Base-by-base conservation (phyloP, 192 early-diverging fungal genomes). In the Podila horticola region DNA sequence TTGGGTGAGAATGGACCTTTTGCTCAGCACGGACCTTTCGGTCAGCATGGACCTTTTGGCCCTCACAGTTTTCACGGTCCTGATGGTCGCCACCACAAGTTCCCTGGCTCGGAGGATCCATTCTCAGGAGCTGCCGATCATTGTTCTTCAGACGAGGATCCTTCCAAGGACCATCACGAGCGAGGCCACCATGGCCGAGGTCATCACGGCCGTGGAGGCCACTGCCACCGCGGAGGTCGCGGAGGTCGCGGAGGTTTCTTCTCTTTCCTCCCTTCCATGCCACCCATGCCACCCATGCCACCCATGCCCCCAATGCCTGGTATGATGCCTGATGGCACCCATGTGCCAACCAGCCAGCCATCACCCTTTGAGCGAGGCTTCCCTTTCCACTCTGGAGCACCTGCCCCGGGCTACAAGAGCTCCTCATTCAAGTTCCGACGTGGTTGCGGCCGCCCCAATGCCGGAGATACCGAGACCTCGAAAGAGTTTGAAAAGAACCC, bases 381-480 rank as follows among this genome's bases (percentile, higher is more conserved):
- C 59, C 26, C 64, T 3, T 57, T 52, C 69, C 7, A 48, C 20
- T 31, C 64, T 31, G 66, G 61, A 34, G 26, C 59, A 2, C 60
- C 31, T 13, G 29, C 69, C 12, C 77, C 71, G 17, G 62, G 64
- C 28, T 58, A 55, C 19, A 58, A 61, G 30, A 66, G 66, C 6
- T 73, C 77, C 30, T 65, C 76, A 2, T 81, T 81, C 41, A 30
- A 29, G 12, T 69, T 73, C 57, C 59, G 26, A 17, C 72, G 72
- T 45, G 51, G 33, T 26, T 11, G 59, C 11, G 70, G 71, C 19
- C 77, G 77, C 24, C 77, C 71, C 19, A 52, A 28, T 29, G 38
- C 62, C 0, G 33, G 45, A 6, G 77, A 73, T 51, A 69, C 71
- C 10, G 77, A 73, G 41, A 41, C 67, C 4, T 59, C 57, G 10